phyloP scores from a whole-genome alignment of 352 stramenopile species.

The Halophytophthora polymorphica region DNA sequence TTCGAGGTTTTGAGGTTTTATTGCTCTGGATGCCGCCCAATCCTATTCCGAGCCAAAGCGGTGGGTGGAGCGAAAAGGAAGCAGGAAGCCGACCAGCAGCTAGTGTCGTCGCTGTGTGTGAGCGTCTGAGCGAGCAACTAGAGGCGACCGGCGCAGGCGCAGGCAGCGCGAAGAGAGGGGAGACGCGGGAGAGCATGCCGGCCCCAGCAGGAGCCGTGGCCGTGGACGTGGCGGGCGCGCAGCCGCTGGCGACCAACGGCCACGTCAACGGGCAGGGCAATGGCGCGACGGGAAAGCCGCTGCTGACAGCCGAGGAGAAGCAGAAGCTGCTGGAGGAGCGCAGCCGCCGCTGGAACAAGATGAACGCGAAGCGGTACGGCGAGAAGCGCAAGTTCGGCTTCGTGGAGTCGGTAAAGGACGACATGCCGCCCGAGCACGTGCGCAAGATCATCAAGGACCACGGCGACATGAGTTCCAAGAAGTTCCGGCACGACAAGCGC shows the following conservation, averaged over 20 bases:
- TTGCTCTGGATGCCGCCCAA: too few species aligned
- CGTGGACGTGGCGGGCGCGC: conserved; percentile 23
- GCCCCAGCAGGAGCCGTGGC: conserved; percentile 16
- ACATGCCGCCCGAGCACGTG: conserved; percentile 96
- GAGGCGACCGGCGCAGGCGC: conserved; percentile 12
- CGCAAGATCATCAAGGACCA: conserved; percentile 99
- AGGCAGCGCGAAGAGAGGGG: conserved; percentile 6
- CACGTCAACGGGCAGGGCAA: conserved; percentile 8
- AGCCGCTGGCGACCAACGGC: conserved; percentile 8
- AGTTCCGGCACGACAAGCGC: conserved; percentile 98
- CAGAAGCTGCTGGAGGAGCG: conserved; percentile 74
- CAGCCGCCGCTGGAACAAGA: conserved; percentile 79
- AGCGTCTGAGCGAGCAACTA: not conserved
- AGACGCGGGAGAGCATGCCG: conserved; percentile 14
- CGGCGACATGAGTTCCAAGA: conserved; percentile 99
- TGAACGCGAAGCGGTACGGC: conserved; percentile 94
- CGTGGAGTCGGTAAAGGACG: conserved; percentile 90
- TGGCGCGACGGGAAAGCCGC: conserved; percentile 3
- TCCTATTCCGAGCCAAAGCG: not conserved
- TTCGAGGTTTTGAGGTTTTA: conserved; percentile 12
- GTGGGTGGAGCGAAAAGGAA: not conserved
- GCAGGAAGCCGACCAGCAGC: too few species aligned
- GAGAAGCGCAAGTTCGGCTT: conserved; percentile 93
- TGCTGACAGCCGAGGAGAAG: conserved; percentile 49
- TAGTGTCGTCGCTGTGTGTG: not conserved